Conservation (phyloP, 345 rosid species). For the Citropsis articulata region DNA sequence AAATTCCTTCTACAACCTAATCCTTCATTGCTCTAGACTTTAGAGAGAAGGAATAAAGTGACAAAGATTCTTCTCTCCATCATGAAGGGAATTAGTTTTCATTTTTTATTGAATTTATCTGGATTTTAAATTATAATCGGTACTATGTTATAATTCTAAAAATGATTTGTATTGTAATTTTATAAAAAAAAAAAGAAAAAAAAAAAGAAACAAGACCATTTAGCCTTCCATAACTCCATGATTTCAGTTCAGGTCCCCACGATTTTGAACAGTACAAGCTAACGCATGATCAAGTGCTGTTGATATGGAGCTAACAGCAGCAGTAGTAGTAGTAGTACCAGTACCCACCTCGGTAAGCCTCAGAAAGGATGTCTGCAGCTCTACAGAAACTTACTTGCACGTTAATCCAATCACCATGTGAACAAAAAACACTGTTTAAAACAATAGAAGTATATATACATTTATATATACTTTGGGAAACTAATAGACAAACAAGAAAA, state of each 20-base stretch:
- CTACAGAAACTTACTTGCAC: background rate
- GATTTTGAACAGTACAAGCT: background rate
- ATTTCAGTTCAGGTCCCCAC: background rate
- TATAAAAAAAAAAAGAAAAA: too few relatives aligned
- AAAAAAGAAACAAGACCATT: background rate
- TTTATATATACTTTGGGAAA: too few relatives aligned
- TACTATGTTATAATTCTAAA: too few relatives aligned
- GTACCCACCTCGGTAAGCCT: slow-evolving; percentile 2
- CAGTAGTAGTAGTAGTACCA: background rate
- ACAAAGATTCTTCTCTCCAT: too few relatives aligned
- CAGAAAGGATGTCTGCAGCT: background rate
- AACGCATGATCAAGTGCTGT: background rate
- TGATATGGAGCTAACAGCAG: background rate
- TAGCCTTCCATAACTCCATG: background rate
- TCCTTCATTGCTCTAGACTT: background rate
- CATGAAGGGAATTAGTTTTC: too few relatives aligned
- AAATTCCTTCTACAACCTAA: background rate
- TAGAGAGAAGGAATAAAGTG: too few relatives aligned
- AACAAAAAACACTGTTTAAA: background rate
- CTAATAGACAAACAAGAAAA: background rate
- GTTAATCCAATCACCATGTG: slow-evolving; percentile 6
- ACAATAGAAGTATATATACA: background rate
- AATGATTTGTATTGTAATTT: too few relatives aligned
- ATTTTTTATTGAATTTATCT: too few relatives aligned
- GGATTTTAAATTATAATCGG: too few relatives aligned